Evolutionary conservation across 1,284 basidiomycete species (phyloP), one percentile per base, ranked within the genome.

Genomic region (Lignosus rhinocerotis): DNA sequence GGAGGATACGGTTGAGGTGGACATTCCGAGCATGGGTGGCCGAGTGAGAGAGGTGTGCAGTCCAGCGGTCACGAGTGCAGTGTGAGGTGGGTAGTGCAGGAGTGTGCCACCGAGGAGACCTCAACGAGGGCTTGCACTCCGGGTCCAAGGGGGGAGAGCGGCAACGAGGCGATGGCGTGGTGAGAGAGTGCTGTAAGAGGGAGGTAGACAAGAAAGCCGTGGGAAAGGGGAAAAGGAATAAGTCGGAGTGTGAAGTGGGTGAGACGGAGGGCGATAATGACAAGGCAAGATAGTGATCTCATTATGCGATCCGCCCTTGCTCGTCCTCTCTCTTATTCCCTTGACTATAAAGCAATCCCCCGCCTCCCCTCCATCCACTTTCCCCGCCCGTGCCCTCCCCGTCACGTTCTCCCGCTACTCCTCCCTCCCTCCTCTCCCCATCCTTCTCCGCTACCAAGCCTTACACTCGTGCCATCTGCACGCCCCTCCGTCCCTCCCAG

Each of bases 351-450:
- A 64, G 57, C 46, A 51, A 51, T 52, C 46, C 36, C 61, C 58
- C 58, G 62, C 47, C 53, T 63, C 50, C 58, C 46, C 52, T 54
- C 51, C 61, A 45, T 62, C 44, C 62, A 53, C 59, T 51, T 58
- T 59, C 62, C 62, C 59, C 62, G 59, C 59, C 62, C 59, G 56
- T 60, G 56, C 38, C 55, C 50, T 59, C 54, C 60, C 59, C 62
- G n/a, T n/a, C n/a, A n/a, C n/a, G n/a, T n/a, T 58, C 56, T 56
- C 56, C 53, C 58, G 43, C 55, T 49, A 52, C 47, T 46, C 52
- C 39, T 52, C 62, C 54, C 50, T 21, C 36, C 47, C 55, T 34
- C 49, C 62, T 52, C 50, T 21, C 54, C 36, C 48, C 53, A 56
- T n/a, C 14, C 43, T 43, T 33, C 19, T 16, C 25, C 30, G 33